These are phyloP conservation scores for Lomentospora prolificans DNA, from an alignment of 2,329 filamentous ascomycete species.

Conservation along the genomic window DNA sequence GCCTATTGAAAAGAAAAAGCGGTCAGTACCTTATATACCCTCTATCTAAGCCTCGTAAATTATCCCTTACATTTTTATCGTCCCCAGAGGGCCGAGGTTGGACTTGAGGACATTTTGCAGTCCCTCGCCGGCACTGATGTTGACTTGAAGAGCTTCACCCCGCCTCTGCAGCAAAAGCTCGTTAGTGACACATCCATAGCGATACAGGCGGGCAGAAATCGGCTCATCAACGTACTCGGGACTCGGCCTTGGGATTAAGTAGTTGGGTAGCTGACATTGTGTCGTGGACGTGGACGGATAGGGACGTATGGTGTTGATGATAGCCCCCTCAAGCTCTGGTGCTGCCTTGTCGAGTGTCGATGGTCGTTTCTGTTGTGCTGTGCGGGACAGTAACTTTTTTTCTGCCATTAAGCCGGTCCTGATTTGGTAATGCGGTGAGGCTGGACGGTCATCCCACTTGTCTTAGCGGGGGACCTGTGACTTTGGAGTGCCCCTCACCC, in stretches of 20 bases:
- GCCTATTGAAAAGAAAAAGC: conserved; percentile 34
- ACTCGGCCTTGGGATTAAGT: conserved; percentile 98
- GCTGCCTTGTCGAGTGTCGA: conserved; percentile 5
- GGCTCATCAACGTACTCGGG: conserved; percentile 55
- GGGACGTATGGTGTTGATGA: conserved; percentile 1
- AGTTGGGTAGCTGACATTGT: conserved; percentile 94
- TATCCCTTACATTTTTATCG: conserved; percentile 99
- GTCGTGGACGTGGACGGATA: conserved; percentile 11
- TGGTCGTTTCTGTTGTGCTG: not conserved
- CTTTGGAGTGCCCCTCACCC: not conserved
- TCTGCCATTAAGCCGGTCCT: not conserved
- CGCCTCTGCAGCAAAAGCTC: conserved; percentile 53
- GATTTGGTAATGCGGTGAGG: conserved; percentile 3
- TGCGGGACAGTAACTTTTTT: conserved; percentile 9
- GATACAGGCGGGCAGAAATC: conserved; percentile 27
- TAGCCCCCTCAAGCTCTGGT: not conserved
- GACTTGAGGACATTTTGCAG: conserved; percentile 90
- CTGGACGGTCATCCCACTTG: not conserved
- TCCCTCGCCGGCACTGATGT: conserved; percentile 93
- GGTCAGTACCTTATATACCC: too few species aligned
- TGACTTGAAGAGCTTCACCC: conserved; percentile 92
- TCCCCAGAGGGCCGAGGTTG: conserved; percentile 87
- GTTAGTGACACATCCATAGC: conserved; percentile 21
- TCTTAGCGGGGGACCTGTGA: not conserved
- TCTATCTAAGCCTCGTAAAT: too few species aligned